These are phyloP conservation scores for Aspergillus sp. DNA, from an alignment of 2,329 filamentous ascomycete genomes.

Conservation along the genomic window DNA sequence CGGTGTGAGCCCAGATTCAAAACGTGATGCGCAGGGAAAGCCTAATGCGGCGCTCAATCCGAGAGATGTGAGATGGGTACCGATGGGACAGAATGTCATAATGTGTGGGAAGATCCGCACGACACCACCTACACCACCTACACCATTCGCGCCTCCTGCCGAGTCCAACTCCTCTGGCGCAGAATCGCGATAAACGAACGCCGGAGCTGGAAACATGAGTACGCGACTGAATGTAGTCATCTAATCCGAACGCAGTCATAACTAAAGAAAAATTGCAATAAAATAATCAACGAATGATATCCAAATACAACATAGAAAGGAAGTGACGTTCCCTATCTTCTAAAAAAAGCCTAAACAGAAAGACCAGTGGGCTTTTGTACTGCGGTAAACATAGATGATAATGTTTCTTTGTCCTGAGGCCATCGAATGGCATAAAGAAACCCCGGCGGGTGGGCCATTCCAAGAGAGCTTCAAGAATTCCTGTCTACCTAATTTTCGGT, in stretches of 20 bases:
- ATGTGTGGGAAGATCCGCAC: conserved; percentile 65
- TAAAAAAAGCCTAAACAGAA: background rate
- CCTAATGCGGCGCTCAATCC: conserved; percentile 65
- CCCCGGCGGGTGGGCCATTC: background rate
- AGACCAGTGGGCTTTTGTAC: background rate
- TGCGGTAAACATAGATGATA: background rate
- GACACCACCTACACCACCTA: background rate
- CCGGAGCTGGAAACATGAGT: background rate
- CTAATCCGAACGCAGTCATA: background rate
- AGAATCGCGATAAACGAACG: background rate
- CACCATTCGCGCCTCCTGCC: background rate
- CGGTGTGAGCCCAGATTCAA: conserved; percentile 68
- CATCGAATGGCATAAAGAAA: background rate
- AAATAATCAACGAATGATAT: background rate
- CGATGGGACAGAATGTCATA: conserved; percentile 79
- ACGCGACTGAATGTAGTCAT: background rate
- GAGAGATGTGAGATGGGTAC: conserved; percentile 68
- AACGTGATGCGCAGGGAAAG: conserved; percentile 50
- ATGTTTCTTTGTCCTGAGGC: background rate
- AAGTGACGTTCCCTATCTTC: background rate
- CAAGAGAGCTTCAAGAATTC: background rate
- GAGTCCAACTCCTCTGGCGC: conserved; percentile 2
- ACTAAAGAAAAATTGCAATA: background rate
- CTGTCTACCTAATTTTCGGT: background rate
- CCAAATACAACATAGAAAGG: background rate